Evolutionary conservation across 2,329 filamentous ascomycete genomes (phyloP).

Genomic region (Ophiosphaerella korrae): DNA sequence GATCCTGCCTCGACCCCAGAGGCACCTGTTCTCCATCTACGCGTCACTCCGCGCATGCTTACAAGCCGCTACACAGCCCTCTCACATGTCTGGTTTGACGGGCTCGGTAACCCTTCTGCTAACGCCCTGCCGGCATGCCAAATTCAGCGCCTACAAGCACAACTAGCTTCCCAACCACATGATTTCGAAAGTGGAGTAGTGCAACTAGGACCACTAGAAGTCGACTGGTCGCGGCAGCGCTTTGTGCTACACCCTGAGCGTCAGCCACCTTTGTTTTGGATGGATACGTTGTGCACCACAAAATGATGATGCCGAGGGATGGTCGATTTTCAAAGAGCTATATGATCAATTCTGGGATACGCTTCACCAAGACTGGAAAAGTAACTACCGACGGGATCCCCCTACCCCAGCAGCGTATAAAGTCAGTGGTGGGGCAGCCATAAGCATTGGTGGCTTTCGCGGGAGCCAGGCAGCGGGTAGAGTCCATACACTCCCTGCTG

Average conservation of each 20-base stretch:
- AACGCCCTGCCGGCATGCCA: conserved; percentile 15
- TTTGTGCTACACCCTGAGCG: not conserved
- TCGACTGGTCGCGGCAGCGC: conserved; percentile 9
- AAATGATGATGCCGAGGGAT: not conserved
- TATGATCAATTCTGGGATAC: conserved; percentile 5
- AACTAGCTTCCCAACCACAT: conserved; percentile 2
- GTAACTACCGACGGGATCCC: conserved; percentile 1
- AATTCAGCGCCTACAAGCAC: conserved; percentile 3
- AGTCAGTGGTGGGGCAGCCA: not conserved
- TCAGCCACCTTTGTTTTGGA: conserved; percentile 15
- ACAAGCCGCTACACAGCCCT: conserved; percentile 10
- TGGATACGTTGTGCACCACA: conserved; percentile 23
- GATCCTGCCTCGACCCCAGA: not conserved
- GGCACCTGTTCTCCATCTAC: conserved; percentile 1
- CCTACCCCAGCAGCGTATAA: not conserved
- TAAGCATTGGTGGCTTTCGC: not conserved
- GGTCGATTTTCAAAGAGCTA: conserved; percentile 3
- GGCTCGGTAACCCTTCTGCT: conserved; percentile 11
- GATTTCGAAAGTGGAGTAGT: conserved; percentile 5
- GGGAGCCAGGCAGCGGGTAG: not conserved
- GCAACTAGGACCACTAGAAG: conserved; percentile 2
- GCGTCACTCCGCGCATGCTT: not conserved
- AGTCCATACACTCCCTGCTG: not conserved
- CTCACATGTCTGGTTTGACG: conserved; percentile 18
- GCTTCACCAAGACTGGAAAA: conserved; percentile 8